A percentile compares a stretch with the other conserved stretches of the same genome.
These are phyloP conservation scores for Stagonosporopsis chrysanthemi DNA, from an alignment of 2,329 filamentous ascomycete species.

Conservation along the genomic window DNA sequence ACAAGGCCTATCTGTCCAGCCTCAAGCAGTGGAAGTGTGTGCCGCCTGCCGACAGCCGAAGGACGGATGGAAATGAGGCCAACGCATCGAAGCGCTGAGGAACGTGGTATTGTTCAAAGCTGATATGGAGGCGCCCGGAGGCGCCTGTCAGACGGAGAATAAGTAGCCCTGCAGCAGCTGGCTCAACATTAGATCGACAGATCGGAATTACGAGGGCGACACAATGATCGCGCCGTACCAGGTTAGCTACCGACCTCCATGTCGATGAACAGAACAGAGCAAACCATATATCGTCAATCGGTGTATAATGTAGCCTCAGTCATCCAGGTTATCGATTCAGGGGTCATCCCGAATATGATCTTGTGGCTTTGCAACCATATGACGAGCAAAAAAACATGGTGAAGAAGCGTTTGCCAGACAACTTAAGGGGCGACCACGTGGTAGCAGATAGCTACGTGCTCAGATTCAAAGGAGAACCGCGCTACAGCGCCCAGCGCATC, in stretches of 20 bases:
- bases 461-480: not conserved
- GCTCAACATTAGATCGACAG: not conserved
- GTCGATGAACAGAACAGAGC: not conserved
- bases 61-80: not conserved
- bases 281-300: not conserved
- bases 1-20: not conserved
- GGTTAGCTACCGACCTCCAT: too few relatives aligned
- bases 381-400: not conserved
- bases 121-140: not conserved
- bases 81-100: not conserved
- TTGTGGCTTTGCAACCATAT: too few relatives aligned
- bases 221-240: not conserved
- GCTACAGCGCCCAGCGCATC: not conserved
- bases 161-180: constrained; percentile 2
- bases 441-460: not conserved
- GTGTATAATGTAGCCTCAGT: not conserved
- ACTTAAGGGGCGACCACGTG: not conserved
- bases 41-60: not conserved
- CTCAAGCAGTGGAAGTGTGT: not conserved
- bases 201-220: not conserved
- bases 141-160: not conserved
- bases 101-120: not conserved
- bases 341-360: too few relatives aligned
- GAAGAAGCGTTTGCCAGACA: not conserved
- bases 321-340: not conserved